These are phyloP conservation scores for Barnettozyma sucrosica DNA, from an alignment of 805 yeast genomes.

Conservation along the genomic window DNA sequence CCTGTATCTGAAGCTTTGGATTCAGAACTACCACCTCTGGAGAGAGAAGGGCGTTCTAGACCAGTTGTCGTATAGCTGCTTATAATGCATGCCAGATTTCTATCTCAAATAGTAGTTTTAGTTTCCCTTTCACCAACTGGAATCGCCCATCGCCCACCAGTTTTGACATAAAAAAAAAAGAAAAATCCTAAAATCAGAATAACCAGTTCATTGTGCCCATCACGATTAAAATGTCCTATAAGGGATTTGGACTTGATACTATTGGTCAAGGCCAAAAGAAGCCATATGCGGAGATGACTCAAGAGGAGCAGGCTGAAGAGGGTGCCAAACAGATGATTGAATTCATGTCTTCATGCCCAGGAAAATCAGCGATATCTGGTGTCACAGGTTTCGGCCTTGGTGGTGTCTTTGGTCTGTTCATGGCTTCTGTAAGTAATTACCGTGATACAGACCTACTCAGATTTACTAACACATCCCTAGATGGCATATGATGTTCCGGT, in stretches of 20 bases:
- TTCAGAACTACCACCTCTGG: slow-evolving; percentile 65
- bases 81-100: not conserved
- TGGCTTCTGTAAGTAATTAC: slow-evolving; percentile 49
- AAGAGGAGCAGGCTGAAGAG: slow-evolving; percentile 87
- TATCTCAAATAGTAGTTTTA: too few species aligned
- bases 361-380: slow-evolving; percentile 86
- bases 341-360: slow-evolving; percentile 91
- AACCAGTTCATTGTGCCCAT: too few species aligned
- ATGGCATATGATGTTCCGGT: slow-evolving; percentile 82
- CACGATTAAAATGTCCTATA: slow-evolving; percentile 28
- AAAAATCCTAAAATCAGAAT: not conserved
- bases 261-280: slow-evolving; percentile 39
- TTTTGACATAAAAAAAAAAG: not conserved
- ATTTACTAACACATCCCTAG: slow-evolving; percentile 14
- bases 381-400: slow-evolving; percentile 87
- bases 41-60: slow-evolving; percentile 63
- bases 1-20: slow-evolving; percentile 55
- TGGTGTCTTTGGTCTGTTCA: slow-evolving; percentile 91
- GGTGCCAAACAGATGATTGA: slow-evolving; percentile 82
- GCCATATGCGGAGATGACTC: slow-evolving; percentile 66
- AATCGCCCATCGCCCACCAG: too few species aligned
- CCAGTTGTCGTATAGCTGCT: slow-evolving; percentile 11
- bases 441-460: too few species aligned
- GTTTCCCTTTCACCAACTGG: too few species aligned
- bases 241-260: slow-evolving; percentile 38